A percentile compares a stretch with the other conserved stretches of the same genome.
Evolutionary conservation across 202 grass and related monocot genomes (phyloP).

Genomic region (Zizania palustris): DNA sequence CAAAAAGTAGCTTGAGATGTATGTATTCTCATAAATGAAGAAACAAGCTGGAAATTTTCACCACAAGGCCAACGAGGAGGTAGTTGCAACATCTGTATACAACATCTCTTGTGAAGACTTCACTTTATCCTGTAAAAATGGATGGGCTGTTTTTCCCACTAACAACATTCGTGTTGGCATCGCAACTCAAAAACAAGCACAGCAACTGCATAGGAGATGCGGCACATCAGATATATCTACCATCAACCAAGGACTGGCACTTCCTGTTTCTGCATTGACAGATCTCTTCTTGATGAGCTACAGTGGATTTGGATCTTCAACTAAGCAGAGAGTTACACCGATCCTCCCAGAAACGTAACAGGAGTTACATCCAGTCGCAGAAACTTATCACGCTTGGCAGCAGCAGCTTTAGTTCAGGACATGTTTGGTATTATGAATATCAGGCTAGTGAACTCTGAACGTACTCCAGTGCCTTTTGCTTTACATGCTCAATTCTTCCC

Average conservation of each 20-base stretch:
- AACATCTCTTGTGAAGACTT: neutral
- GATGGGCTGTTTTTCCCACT: neutral
- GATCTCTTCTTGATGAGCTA: neutral
- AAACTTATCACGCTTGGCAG: neutral
- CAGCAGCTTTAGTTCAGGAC: neutral
- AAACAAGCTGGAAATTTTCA: no score
- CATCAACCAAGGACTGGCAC: neutral
- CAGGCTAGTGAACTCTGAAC: constrained; percentile 59
- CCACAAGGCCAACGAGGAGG: neutral
- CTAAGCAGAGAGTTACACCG: neutral
- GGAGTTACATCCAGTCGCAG: neutral
- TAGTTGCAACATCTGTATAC: neutral
- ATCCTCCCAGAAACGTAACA: neutral
- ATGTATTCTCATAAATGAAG: no score
- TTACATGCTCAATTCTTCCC: constrained; percentile 68
- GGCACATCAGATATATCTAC: neutral
- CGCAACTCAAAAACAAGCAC: neutral
- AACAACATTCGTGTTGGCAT: neutral
- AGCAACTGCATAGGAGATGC: no score
- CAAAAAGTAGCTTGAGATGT: no score
- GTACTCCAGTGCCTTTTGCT: constrained; percentile 78
- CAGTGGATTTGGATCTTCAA: neutral
- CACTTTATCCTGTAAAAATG: neutral
- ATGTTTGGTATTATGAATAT: neutral
- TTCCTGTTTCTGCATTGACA: neutral